Evolutionary conservation across 306 rosid genomes (phyloP).

Genomic region (Castanea mollissima): DNA sequence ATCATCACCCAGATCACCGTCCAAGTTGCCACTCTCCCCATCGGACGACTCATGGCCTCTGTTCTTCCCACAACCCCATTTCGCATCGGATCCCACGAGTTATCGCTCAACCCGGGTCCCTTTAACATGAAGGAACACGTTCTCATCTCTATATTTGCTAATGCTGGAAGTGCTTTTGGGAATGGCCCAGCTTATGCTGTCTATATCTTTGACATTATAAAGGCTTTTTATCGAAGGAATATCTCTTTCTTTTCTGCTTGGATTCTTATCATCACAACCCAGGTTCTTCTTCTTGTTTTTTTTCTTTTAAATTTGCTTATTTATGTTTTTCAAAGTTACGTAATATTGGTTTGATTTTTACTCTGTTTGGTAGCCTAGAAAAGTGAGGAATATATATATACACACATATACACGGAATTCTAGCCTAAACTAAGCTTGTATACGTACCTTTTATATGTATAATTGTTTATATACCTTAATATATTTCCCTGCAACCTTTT

Average conservation of each 20-base stretch:
- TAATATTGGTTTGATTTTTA: too few species aligned
- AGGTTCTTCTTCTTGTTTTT: constrained; percentile 21
- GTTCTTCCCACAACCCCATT: constrained; percentile 43
- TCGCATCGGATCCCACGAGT: constrained; percentile 18
- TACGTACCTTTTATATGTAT: too few species aligned
- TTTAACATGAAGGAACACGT: constrained; percentile 89
- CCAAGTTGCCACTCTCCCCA: constrained; percentile 66
- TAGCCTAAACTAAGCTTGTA: too few species aligned
- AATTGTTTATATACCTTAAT: too few species aligned
- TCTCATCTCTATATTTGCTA: constrained; percentile 71
- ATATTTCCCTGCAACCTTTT: too few species aligned
- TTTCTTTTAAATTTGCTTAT: background rate
- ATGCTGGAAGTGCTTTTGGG: constrained; percentile 74
- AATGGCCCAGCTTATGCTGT: constrained; percentile 63
- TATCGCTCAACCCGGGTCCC: constrained; percentile 68
- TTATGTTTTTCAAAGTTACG: too few species aligned
- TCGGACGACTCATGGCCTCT: constrained; percentile 65
- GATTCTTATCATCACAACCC: constrained; percentile 69
- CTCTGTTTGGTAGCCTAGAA: background rate
- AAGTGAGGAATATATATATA: background rate
- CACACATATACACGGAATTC: too few species aligned
- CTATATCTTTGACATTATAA: constrained; percentile 54
- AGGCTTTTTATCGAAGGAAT: constrained; percentile 49
- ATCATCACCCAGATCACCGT: constrained; percentile 61
- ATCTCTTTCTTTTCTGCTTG: constrained; percentile 60